Percentiles rank a stretch among this genome's conserved stretches.
Evolutionary conservation across 2,329 filamentous ascomycete species (phyloP).

Genomic region (Endocalyx cinctus): DNA sequence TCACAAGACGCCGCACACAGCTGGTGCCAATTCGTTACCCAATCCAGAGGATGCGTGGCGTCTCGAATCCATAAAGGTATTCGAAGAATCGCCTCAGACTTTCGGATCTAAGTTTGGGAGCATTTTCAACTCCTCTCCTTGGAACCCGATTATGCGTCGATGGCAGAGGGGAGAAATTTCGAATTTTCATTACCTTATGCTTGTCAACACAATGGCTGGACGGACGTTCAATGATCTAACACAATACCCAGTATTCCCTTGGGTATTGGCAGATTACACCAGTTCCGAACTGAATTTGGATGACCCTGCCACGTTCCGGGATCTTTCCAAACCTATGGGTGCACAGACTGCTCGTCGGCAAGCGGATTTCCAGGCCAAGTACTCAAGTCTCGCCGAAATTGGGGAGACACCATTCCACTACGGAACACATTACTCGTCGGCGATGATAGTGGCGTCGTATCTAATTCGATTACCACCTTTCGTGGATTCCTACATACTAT

Average conservation of each 20-base stretch:
- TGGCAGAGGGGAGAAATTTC: conserved; percentile 96
- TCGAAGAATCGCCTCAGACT: conserved; percentile 54
- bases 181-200: conserved; percentile 98
- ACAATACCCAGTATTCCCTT: conserved; percentile 96
- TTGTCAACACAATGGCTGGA: conserved; percentile 95
- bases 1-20: conserved; percentile 75
- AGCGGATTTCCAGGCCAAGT: conserved; percentile 75
- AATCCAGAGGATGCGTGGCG: conserved; percentile 89
- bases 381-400: conserved; percentile 85
- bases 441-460: conserved; percentile 97
- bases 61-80: conserved; percentile 73
- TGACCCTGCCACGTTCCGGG: conserved; percentile 80
- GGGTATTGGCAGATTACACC: conserved; percentile 93
- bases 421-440: conserved; percentile 96
- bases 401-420: conserved; percentile 93
- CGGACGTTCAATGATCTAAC: conserved; percentile 97
- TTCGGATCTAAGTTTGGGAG: conserved; percentile 87
- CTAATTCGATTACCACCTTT: conserved; percentile 93
- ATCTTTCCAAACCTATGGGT: conserved; percentile 94
- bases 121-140: conserved; percentile 79
- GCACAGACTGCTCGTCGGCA: conserved; percentile 76
- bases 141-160: conserved; percentile 78
- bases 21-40: conserved; percentile 61
- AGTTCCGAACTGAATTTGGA: conserved; percentile 87
- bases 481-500: conserved; percentile 87